A percentile compares a stretch with the other conserved stretches of the same genome.
These are phyloP conservation scores for Trypanosoma grayi DNA, from an alignment of 208 protist genomes.

Conservation along the genomic window DNA sequence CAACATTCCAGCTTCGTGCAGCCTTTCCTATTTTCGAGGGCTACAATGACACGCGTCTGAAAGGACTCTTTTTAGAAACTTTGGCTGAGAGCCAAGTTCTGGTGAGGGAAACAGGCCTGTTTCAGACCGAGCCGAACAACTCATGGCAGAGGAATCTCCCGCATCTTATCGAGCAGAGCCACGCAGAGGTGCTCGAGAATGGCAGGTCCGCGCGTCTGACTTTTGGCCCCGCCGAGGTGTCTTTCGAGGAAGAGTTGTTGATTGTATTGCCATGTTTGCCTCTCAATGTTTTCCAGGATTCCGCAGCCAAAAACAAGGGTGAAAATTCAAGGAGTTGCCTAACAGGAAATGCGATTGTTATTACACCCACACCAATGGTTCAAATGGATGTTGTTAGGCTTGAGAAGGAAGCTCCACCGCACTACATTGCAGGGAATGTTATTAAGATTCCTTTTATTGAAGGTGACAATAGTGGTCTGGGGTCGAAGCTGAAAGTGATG, in stretches of 20 bases:
- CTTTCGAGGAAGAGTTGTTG: conserved; percentile 26
- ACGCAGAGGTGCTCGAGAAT: conserved; percentile 32
- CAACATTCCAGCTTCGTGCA: conserved; percentile 50
- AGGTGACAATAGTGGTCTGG: conserved; percentile 37
- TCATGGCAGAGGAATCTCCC: conserved; percentile 14
- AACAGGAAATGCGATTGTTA: conserved; percentile 44
- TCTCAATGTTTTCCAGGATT: conserved; percentile 39
- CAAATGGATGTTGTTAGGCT: conserved; percentile 17
- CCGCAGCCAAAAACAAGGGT: conserved; percentile 23
- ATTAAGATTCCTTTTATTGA: conserved; percentile 50
- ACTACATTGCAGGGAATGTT: conserved; percentile 48
- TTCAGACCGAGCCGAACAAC: neutral
- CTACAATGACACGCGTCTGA: conserved; percentile 5
- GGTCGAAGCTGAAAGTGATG: conserved; percentile 56
- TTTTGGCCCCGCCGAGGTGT: conserved; percentile 11
- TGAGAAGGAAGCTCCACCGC: neutral
- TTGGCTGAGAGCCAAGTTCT: neutral
- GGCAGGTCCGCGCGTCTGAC: conserved; percentile 34
- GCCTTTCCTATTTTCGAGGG: conserved; percentile 47
- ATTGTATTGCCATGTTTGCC: conserved; percentile 65
- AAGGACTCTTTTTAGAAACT: neutral
- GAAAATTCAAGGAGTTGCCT: conserved; percentile 54
- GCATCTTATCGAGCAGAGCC: conserved; percentile 32
- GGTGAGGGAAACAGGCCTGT: neutral
- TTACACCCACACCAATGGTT: conserved; percentile 30